Base-by-base conservation (phyloP, 495 filamentous ascomycete species). In the Cryomyces minteri region DNA sequence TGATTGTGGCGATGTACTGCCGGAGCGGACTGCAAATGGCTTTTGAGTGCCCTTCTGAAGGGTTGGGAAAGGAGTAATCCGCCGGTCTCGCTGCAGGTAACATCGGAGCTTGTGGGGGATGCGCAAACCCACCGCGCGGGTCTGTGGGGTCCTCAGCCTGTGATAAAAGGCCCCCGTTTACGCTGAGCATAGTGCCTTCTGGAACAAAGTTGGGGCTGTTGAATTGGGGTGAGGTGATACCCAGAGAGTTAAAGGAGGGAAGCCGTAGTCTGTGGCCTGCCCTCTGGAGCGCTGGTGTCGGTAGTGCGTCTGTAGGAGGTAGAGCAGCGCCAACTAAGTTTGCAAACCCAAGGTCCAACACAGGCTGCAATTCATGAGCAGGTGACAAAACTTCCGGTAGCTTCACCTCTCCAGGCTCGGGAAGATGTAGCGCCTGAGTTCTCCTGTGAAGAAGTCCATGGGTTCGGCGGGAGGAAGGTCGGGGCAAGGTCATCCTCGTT, bases 221-320 rank as follows among this genome's bases (percentile, higher is more conserved):
- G 40, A 48, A 33, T 10, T 40, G 6, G 18, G 60, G 60, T 5
- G 54, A 49, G 29, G 51, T 57, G 29, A 64, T 64, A 10, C 60
- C 60, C 0, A 62, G 49, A 4, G 49, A 36, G 36, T 62, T 50
- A 41, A 64, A 64, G 1, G 61, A 61, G 5, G 61, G 61, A 0
- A 64, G 52, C 14, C 58, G 54, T 1, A 62, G 50, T 30, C 48
- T 53, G 33, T 41, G 56, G 9, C 47, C 43, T 8, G 48, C 11
- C 48, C 50, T 63, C 4, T 39, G 28, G 5, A 51, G 39, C 2
- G 48, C 37, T 10, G 48, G 54, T 31, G 51, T 36, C 2, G 48
- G 48, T 4, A 51, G 48, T 12, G 54, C 43, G 6, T 43, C 45
- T 9, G 34, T 37, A 12, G 34, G 18, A 25, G 18, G 18, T 25